Evolutionary conservation across 345 rosid genomes (phyloP), one percentile per base, ranked within the genome.

Genomic region (Acer campestre): DNA sequence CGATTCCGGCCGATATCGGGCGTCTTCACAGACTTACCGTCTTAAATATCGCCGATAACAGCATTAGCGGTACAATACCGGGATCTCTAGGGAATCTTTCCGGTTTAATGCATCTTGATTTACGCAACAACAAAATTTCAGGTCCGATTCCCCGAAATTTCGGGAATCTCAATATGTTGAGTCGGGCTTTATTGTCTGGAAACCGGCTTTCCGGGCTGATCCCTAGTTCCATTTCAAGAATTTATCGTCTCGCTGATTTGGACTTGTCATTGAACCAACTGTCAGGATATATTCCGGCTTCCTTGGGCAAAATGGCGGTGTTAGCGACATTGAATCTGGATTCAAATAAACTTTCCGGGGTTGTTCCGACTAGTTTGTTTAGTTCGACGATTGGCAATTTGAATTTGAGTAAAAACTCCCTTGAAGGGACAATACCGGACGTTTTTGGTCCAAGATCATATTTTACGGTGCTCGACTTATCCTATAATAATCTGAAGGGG

Each of bases 241-340:
- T 95, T 7, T 95, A 95, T 70, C 91, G 98, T 9, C 87, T 94
- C 29, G 97, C 97, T 0, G 98, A 94, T 81, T 76, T 94, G 18
- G 95, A 95, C 79, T 90, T 95, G 29, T 95, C 98, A 2, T 29
- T 83, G 74, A 95, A 93, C 82, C 74, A 71, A 18, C 38, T 95
- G 14, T 87, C 90, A 25, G 98, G 98, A 0, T 2, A 70, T 0
- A 95, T 95, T 13, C 92, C 98, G 3, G 81, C 82, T 44, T 82
- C 91, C 0, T 67, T 95, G 13, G 98, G 98, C 0, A 90, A 82
- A 77, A 95, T 95, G 98, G 81, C 94, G 16, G 98, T 95, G 9
- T 82, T 95, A 1, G 89, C 97, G 3, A 95, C 94, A 0, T 80
- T 95, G 17, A 93, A 95, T 81, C 92, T 95, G 53, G 98, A 95